Evolutionary conservation across 768 basidiomycete species (phyloP).

Genomic region (Hydnum rufescens): DNA sequence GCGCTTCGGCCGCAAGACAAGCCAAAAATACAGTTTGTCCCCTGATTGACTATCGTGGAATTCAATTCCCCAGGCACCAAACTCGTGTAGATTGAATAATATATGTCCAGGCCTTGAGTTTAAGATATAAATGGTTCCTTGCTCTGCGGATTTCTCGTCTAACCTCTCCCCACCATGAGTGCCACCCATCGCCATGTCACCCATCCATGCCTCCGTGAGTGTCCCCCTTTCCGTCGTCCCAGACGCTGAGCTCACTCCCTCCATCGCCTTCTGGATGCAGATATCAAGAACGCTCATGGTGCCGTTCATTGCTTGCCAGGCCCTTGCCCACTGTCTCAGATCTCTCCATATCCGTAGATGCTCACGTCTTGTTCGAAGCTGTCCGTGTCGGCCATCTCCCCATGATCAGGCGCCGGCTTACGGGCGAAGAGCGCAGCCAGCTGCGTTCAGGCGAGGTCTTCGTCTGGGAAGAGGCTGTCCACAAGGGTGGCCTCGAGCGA

Average conservation of each 20-base stretch:
- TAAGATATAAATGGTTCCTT: too few species aligned
- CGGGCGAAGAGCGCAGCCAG: slow-evolving; percentile 5
- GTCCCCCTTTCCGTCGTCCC: neutral
- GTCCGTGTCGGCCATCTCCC: slow-evolving; percentile 10
- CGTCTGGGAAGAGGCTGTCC: slow-evolving; percentile 71
- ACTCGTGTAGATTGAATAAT: too few species aligned
- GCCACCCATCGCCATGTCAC: neutral
- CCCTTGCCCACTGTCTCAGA: neutral
- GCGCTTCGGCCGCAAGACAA: too few species aligned
- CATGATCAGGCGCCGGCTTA: slow-evolving; percentile 11
- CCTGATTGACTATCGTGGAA: too few species aligned
- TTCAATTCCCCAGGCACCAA: too few species aligned
- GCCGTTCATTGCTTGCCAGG: neutral
- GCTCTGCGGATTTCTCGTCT: too few species aligned
- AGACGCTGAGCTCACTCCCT: neutral
- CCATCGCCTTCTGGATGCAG: neutral
- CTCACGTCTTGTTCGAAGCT: slow-evolving; percentile 11
- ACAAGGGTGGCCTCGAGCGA: slow-evolving; percentile 41
- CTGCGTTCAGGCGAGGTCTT: slow-evolving; percentile 49
- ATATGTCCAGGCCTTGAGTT: too few species aligned
- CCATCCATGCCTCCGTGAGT: neutral
- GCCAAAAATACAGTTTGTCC: too few species aligned
- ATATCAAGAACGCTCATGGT: slow-evolving; percentile 2
- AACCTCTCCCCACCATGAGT: too few species aligned
- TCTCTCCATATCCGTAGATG: slow-evolving; percentile 3